phyloP scores from a whole-genome alignment of 2,329 filamentous ascomycete genomes.

The Hymenoscyphus linearis region DNA sequence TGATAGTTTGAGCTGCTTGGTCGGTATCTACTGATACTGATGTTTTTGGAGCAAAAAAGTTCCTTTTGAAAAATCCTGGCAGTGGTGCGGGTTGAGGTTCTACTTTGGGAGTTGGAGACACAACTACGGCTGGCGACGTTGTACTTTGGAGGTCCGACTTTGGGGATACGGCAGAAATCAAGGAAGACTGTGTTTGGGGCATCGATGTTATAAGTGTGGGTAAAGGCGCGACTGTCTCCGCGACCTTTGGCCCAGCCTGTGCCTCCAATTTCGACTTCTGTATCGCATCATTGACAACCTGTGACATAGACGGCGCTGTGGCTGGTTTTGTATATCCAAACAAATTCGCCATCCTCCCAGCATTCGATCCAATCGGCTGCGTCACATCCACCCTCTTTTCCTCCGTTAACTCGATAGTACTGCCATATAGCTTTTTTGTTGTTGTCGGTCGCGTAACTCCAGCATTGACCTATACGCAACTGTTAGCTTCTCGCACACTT shows the following conservation, averaged over 20 bases:
- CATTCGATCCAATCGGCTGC: constrained; percentile 8
- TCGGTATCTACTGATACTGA: background rate
- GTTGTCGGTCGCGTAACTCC: background rate
- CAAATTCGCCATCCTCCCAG: constrained; percentile 19
- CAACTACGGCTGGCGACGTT: background rate
- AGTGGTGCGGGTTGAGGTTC: background rate
- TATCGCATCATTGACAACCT: constrained; percentile 1
- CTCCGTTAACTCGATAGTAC: background rate
- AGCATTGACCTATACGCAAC: background rate
- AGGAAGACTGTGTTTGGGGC: background rate
- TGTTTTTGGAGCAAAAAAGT: background rate
- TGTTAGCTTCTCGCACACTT: background rate
- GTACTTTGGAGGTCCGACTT: background rate
- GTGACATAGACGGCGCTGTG: background rate
- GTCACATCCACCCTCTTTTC: constrained; percentile 7
- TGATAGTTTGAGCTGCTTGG: background rate
- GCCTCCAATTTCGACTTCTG: background rate
- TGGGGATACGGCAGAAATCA: background rate
- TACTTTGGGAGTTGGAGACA: background rate
- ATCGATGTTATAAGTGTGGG: background rate
- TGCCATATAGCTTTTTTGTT: constrained; percentile 12
- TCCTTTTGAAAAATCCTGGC: background rate
- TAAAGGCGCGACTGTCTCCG: background rate
- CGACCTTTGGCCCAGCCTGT: background rate
- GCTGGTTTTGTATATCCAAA: constrained; percentile 17